Evolutionary conservation across 2,329 filamentous ascomycete genomes (phyloP).

Genomic region (Davidsoniella australis): DNA sequence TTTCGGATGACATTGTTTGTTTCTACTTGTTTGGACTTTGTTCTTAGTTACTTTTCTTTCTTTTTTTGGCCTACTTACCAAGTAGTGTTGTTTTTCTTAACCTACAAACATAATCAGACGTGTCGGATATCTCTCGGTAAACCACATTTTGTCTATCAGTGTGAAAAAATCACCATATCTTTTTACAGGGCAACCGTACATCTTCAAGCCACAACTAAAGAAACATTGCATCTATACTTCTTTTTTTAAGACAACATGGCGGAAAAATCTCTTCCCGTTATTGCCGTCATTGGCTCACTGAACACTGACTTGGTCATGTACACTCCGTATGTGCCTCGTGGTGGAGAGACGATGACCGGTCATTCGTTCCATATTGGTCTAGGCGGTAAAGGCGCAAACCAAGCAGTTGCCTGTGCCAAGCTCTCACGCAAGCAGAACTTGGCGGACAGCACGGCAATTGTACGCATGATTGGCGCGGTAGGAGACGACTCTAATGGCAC

Average conservation of each 20-base stretch:
- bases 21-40: too few species aligned
- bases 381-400: constrained; percentile 62
- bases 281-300: constrained; percentile 54
- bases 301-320: constrained; percentile 57
- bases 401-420: constrained; percentile 47
- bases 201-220: not conserved
- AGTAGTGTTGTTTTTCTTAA: too few species aligned
- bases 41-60: too few species aligned
- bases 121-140: too few species aligned
- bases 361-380: constrained; percentile 27
- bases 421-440: constrained; percentile 27
- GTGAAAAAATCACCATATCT: too few species aligned
- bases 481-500: constrained; percentile 26
- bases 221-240: not conserved
- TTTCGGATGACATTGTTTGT: too few species aligned
- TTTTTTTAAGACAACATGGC: not conserved
- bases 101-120: too few species aligned
- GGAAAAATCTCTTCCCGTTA: constrained; percentile 21
- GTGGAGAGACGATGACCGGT: constrained; percentile 53
- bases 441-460: constrained; percentile 14
- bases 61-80: too few species aligned
- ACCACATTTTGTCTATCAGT: too few species aligned
- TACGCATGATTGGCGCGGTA: constrained; percentile 41
- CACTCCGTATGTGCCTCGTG: constrained; percentile 46
- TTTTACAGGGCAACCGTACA: too few species aligned